phyloP scores from a whole-genome alignment of 495 filamentous ascomycete genomes.

The Podospora fimiseda region DNA sequence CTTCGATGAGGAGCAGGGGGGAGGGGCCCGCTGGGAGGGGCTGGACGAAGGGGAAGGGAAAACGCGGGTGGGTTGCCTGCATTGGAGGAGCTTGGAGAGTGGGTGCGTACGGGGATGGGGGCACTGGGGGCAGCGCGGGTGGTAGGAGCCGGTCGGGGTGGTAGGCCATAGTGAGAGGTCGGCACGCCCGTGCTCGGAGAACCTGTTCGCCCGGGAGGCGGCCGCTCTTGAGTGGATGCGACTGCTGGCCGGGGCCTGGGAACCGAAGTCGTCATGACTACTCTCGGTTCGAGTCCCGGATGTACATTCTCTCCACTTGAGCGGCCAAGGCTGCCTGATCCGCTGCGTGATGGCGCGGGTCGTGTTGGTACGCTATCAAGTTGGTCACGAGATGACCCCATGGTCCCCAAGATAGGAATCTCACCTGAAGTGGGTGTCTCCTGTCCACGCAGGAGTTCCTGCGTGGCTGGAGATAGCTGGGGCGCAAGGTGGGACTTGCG shows the following conservation, averaged over 20 bases:
- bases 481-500: constrained; percentile 85
- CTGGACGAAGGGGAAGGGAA: constrained; percentile 44
- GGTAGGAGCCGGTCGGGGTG: constrained; percentile 1
- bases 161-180: not conserved
- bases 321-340: constrained; percentile 36
- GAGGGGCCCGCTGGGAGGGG: constrained; percentile 34
- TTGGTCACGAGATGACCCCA: constrained; percentile 34
- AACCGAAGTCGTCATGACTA: constrained; percentile 32
- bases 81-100: not conserved
- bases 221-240: not conserved
- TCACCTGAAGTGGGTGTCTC: constrained; percentile 60
- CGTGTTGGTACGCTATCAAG: constrained; percentile 33
- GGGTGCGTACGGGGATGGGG: constrained; percentile 2
- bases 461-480: constrained; percentile 52
- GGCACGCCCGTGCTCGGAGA: constrained; percentile 2
- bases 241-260: not conserved
- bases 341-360: constrained; percentile 37
- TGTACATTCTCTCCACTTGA: constrained; percentile 39
- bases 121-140: not conserved
- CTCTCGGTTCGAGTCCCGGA: constrained; percentile 45
- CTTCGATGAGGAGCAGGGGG: constrained; percentile 43
- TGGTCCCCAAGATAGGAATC: constrained; percentile 55
- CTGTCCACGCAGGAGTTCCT: constrained; percentile 48
- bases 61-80: constrained; percentile 34
- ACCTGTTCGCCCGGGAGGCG: not conserved